Percentiles rank a stretch among this genome's conserved stretches.
These are phyloP conservation scores for Ustilago nuda DNA, from an alignment of 1,284 basidiomycete species.

Conservation along the genomic window DNA sequence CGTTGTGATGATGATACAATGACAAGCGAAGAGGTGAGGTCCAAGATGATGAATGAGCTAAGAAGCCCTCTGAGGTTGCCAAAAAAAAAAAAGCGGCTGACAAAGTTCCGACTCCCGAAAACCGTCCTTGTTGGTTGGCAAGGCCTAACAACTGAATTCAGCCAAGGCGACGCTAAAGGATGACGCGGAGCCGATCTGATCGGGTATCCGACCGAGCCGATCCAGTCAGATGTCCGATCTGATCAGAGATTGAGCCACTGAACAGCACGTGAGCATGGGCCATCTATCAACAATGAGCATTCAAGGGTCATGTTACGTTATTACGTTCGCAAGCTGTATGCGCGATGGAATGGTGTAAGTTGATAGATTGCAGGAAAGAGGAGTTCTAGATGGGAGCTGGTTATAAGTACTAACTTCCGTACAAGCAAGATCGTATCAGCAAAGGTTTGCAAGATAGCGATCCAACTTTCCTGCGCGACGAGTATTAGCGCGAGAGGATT, in stretches of 20 bases:
- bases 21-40: not conserved
- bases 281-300: slow-evolving; percentile 10
- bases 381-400: too few species aligned
- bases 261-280: slow-evolving; percentile 27
- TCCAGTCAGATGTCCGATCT: too few species aligned
- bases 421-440: too few species aligned
- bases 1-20: slow-evolving; percentile 4
- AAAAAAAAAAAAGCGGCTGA: not conserved
- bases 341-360: too few species aligned
- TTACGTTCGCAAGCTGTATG: too few species aligned
- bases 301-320: not conserved
- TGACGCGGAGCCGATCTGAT: too few species aligned
- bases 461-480: too few species aligned
- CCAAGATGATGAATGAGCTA: slow-evolving; percentile 1
- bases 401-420: too few species aligned
- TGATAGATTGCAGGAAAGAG: too few species aligned
- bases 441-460: too few species aligned
- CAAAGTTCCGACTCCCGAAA: slow-evolving; percentile 7
- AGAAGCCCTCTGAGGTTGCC: slow-evolving; percentile 3
- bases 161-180: slow-evolving; percentile 6
- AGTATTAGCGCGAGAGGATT: too few species aligned
- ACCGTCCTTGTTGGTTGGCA: not conserved
- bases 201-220: too few species aligned
- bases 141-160: slow-evolving; percentile 4
- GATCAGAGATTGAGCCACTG: not conserved